Percentiles rank a stretch among this genome's conserved stretches.
Conservation (phyloP, 169 alveolate species). For the Nephromyces sp. region DNA sequence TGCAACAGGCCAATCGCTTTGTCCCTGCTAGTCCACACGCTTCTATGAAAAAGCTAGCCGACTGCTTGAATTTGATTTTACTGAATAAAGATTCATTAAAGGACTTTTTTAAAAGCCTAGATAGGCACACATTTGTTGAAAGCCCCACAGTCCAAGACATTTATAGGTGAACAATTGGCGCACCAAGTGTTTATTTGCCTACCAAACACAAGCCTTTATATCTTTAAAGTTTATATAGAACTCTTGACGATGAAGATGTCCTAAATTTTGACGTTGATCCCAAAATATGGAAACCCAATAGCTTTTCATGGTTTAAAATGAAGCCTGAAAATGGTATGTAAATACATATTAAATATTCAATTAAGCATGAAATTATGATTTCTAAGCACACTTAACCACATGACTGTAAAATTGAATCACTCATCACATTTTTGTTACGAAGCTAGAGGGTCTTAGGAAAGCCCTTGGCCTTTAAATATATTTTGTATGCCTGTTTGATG, state of each 20-base stretch:
- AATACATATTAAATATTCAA: no score
- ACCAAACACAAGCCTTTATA: background rate
- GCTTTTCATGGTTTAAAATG: background rate
- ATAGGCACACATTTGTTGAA: background rate
- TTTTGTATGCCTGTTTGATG: no score
- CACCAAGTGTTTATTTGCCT: background rate
- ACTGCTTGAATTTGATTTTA: background rate
- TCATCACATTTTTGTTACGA: no score
- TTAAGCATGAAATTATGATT: no score
- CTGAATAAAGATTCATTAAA: background rate
- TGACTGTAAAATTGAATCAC: no score
- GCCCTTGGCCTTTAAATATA: no score
- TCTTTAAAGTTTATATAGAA: background rate
- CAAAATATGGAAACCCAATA: background rate
- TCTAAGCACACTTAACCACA: no score
- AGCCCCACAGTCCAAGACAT: constrained; percentile 17
- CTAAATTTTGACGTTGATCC: background rate
- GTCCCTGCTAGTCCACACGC: constrained; percentile 10
- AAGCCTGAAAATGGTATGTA: background rate
- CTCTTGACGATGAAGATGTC: background rate
- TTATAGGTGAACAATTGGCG: constrained; percentile 1
- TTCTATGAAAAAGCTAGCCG: constrained; percentile 2
- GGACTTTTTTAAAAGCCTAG: background rate
- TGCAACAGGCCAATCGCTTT: constrained; percentile 12
- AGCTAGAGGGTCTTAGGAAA: no score